Percentiles rank a stretch among this genome's conserved stretches.
Conservation (phyloP, 805 yeast species). For the Starmerella riodocensis region DNA sequence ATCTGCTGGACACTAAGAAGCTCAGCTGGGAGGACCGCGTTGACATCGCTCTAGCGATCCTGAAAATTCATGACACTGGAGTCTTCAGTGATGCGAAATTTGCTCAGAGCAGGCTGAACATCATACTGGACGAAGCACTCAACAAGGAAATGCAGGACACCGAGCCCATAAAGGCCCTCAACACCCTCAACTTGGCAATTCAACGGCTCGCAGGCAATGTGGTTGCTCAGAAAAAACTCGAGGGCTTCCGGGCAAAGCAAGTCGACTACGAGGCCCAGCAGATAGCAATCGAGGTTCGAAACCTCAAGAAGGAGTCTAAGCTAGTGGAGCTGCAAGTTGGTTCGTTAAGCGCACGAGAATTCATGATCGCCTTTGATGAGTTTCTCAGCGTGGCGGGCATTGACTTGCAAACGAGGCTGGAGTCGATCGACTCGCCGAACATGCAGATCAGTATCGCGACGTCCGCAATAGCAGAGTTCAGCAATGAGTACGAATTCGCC, state of each 20-base stretch:
- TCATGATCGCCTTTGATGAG: slow-evolving; percentile 22
- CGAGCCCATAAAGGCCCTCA: slow-evolving; percentile 25
- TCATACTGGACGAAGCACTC: slow-evolving; percentile 26
- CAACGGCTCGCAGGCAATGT: slow-evolving; percentile 23
- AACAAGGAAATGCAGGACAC: slow-evolving; percentile 22
- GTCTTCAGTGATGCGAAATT: slow-evolving; percentile 16
- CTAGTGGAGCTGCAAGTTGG: slow-evolving; percentile 9
- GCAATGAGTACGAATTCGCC: slow-evolving; percentile 24
- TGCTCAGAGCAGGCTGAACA: slow-evolving; percentile 21
- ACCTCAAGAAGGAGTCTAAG: slow-evolving; percentile 21
- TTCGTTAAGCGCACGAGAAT: slow-evolving; percentile 6
- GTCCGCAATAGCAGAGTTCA: slow-evolving; percentile 25
- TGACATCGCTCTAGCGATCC: slow-evolving; percentile 44
- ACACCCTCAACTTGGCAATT: slow-evolving; percentile 28
- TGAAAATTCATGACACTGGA: slow-evolving; percentile 34
- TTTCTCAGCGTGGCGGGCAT: slow-evolving; percentile 28
- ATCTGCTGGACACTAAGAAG: slow-evolving; percentile 49
- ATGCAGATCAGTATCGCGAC: slow-evolving; percentile 24
- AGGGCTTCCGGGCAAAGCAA: slow-evolving; percentile 22
- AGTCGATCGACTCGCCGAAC: slow-evolving; percentile 27
- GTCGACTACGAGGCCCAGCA: slow-evolving; percentile 23
- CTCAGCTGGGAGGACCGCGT: slow-evolving; percentile 28
- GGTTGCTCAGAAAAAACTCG: slow-evolving; percentile 25
- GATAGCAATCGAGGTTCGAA: slow-evolving; percentile 21
- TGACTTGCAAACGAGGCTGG: slow-evolving; percentile 24